phyloP scores from a whole-genome alignment of 805 yeast species.

The Starmerella scarabaei region DNA sequence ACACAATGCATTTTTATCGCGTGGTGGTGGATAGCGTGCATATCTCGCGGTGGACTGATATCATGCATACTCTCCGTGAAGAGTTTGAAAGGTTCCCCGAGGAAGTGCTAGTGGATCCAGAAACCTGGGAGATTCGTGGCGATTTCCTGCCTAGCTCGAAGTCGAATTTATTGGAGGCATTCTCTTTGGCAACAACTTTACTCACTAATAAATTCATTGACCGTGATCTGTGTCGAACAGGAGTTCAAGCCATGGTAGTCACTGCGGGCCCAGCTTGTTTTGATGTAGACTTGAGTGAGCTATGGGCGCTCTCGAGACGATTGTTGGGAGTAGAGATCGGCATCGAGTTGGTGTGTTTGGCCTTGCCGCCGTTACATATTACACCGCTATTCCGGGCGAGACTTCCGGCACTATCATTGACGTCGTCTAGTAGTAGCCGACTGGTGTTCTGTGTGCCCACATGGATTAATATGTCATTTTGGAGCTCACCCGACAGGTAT shows the following conservation, averaged over 20 bases:
- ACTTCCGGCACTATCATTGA: slow-evolving; percentile 35
- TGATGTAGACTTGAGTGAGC: slow-evolving; percentile 73
- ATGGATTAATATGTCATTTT: slow-evolving; percentile 91
- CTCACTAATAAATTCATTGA: slow-evolving; percentile 67
- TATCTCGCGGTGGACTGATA: slow-evolving; percentile 77
- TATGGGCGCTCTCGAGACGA: slow-evolving; percentile 62
- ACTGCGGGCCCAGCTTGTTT: slow-evolving; percentile 90
- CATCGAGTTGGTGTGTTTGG: slow-evolving; percentile 73
- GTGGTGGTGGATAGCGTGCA: slow-evolving; percentile 93
- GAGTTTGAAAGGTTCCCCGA: slow-evolving; percentile 75
- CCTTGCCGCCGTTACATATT: slow-evolving; percentile 83
- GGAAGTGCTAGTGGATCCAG: slow-evolving; percentile 45
- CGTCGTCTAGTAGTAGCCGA: slow-evolving; percentile 1
- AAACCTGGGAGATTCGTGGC: slow-evolving; percentile 40
- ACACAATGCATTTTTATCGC: slow-evolving; percentile 69
- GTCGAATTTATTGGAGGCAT: slow-evolving; percentile 78
- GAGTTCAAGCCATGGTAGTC: slow-evolving; percentile 76
- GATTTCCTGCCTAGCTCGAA: slow-evolving; percentile 73
- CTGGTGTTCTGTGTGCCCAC: slow-evolving; percentile 46
- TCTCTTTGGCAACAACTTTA: slow-evolving; percentile 68
- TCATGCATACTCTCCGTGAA: slow-evolving; percentile 71
- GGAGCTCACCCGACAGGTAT: slow-evolving; percentile 45
- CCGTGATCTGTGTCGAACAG: slow-evolving; percentile 76
- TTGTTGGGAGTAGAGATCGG: slow-evolving; percentile 71
- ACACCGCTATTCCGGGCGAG: slow-evolving; percentile 83